Base-by-base conservation (phyloP, 306 rosid genomes). In the Vigna reflexopilosa region DNA sequence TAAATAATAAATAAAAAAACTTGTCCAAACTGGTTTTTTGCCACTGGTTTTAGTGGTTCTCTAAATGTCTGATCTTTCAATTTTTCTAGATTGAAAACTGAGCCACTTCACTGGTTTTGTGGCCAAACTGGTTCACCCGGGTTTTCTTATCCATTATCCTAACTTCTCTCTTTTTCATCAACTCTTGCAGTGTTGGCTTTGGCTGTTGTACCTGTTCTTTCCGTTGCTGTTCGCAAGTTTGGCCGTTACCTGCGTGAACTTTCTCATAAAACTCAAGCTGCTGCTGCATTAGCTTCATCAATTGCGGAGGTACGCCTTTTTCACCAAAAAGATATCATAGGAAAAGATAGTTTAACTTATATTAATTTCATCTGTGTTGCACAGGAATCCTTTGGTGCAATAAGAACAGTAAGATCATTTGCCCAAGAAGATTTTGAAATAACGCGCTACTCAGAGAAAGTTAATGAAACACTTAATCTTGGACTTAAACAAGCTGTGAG, bases 401-500 rank as follows among this genome's bases (percentile, higher is more conserved):
- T 92, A 65, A 88, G 97, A 72, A 92, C 96, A 12, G 97, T 92
- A 47, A 85, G 96, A 81, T 87, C 96, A 52, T 92, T 92, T 82
- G 93, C 96, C 57, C 96, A 89, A 80, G 96, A 92, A 82, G 85
- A 77, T 70, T 82, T 87, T 67, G 93, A 88, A 69, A 66, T 85
- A 77, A 47, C 88, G 51, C 91, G 86, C 61, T 92, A 92, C 90
- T 90, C 93, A 51, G 88, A 90, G 80, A 92, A 92, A 83, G 96
- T 90, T 61, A 83, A 86, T 4, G 93, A 90, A 84, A 89, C 97
- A 48, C 86, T 90, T 74, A 65, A 75, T 6, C 97, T 92, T 70
- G 91, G 96, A 77, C 88, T 92, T 57, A 89, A 73, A 83, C 97
- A 92, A 87, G 96, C 92, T 59, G 97, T 92, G 88, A 89, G 96